Base-by-base conservation (phyloP, 106 monocot genomes). In the Narthecium ossifragum region DNA sequence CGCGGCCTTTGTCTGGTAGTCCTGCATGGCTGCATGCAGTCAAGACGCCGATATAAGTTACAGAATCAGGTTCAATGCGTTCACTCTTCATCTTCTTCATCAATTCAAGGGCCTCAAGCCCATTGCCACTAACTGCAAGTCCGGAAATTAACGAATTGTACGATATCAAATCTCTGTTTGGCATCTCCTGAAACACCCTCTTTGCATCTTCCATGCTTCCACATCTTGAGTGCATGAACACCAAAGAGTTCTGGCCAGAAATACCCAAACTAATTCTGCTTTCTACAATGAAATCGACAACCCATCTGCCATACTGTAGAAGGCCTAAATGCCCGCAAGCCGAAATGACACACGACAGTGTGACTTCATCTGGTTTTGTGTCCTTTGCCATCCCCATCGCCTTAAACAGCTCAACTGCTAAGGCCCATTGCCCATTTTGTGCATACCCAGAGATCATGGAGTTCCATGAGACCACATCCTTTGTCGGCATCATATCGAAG, bases 371-470 rank as follows among this genome's bases (percentile, higher is more conserved):
- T 27, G 74, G 65, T 26, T 67, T 61, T 18, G 54, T 0, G 14
- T 60, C 17, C 7, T 74, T 43, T 26, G 26, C 6, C 37, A 40
- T n/a, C 2, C 40, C 21, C 74, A 74, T 67, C 28, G 23, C 15
- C 26, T 61, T 74, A 46, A 74, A 67, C n/a, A 74, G 46, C 26
- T 60, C 43, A 21, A 74, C 34, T 20, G 74, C 74, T 41, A 5
- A 26, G 7, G 39, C 32, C 74, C 74, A 74, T 23, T 61, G 45
- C 6, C 66, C 67, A 48, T 67, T 66, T 45, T 74, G 66, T 24
- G 49, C 74, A 21, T 67, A 67, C 1, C 74, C 66, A 7, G 74
- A 74, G 67, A 74, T 61, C 74, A 74, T 74, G 1, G 74, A 67
- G 40, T 74, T 74, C 74, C 74, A 74, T 25, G 74, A 66, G 26